Base-by-base conservation (phyloP, 345 rosid species). In the Eucalyptus marginata region DNA sequence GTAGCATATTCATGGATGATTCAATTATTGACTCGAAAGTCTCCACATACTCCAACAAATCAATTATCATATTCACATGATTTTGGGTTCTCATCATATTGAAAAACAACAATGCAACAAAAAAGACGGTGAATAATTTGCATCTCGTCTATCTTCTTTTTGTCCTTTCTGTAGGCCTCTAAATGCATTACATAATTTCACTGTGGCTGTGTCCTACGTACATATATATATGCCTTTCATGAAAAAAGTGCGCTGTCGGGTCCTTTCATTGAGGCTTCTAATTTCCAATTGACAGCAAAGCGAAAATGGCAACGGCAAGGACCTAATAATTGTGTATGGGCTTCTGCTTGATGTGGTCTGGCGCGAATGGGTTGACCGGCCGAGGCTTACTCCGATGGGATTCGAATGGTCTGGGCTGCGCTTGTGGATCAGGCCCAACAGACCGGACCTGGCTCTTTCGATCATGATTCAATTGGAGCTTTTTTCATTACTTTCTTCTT, bases 341-440 rank as follows among this genome's bases (percentile, higher is more conserved):
- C 59, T 54, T 54, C 5, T 54, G 8, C 59, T 54, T 56, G 62
- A 22, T 24, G 13, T 56, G 29, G 62, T 9, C 27, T 9, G 13
- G 62, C 29, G 59, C 25, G 10, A 54, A 24, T 8, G 62, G 29
- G 62, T 22, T 56, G 62, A 24, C 62, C 29, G 62, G 12, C 62
- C 6, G 2, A 4, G 62, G 62, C 0, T 9, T 56, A 10, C 29
- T 24, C 12, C 11, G 0, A 9, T 22, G 6, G 62, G 13, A 13
- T 9, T 56, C 12, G 62, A 10, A 9, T 24, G 10, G 3, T 56
- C 5, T 56, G 5, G 62, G 62, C 62, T 9, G 27, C 10, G 0
- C 12, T 22, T 56, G 29, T 9, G 29, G 62, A 56, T 56, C 3
- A 56, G 29, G 62, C 62, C 13, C 62, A 24, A 56, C 62, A 56